Evolutionary conservation across 768 basidiomycete species (phyloP), one percentile per base, ranked within the genome.

Genomic region (Suillus luteus): DNA sequence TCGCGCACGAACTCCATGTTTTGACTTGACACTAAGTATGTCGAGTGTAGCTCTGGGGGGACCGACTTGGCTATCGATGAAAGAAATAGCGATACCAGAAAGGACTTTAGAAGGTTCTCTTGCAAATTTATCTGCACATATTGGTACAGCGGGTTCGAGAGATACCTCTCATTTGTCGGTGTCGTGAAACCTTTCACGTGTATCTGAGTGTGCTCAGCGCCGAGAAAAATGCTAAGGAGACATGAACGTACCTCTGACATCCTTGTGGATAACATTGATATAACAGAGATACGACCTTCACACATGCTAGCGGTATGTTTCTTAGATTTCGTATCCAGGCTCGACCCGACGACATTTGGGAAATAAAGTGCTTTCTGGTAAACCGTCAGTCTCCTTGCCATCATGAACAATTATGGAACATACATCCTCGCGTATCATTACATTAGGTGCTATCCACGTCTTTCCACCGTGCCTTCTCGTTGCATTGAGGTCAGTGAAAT

Each of bases 121-220:
- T 99, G 96, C 33, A 96, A 82, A 76, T 99, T 99, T 73, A 98
- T 88, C 81, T 92, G 91, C 57, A 93, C 73, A 66, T 85, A 87
- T 77, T 88, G 90, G 73, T 87, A 94, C 22, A 83, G 75, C 2
- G 89, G 85, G 65, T 92, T 77, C 1, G 78, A 71, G 38, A 73
- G 70, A 75, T 83, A 90, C 43, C 79, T 81, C 2, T 73, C 75
- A 64, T 88, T 77, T 31, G 90, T 85, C 1, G 82, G 81, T 43
- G 82, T 76, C 5, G 83, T 80, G 73, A 93, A 96, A 57, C 89
- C 88, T 64, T 85, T 82, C 43, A 86, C 85, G 70, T 98, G 95
- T 60, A 92, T 81, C 95, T 96, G 69, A 35, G 46, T 9, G 52
- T 41, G 48, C 57, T 55, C 37, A 33, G 15, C 57, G 31, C 44